Conservation (phyloP, 1,139 yeast species). For the Blastobotrys indianensis region DNA sequence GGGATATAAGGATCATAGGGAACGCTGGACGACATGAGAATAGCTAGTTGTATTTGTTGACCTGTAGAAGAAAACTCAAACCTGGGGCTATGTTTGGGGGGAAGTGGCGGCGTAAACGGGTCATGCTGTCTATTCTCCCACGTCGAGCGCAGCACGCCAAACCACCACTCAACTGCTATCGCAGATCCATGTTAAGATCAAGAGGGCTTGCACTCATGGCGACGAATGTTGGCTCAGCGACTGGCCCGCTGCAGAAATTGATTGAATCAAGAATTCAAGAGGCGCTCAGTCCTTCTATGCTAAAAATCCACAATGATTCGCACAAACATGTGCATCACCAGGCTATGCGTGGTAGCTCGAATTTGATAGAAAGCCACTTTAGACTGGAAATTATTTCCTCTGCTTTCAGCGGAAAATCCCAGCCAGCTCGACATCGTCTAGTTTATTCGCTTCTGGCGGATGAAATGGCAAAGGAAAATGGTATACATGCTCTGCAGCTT, state of each 20-base stretch:
- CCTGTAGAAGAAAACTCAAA: too few species aligned
- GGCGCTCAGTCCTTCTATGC: constrained; percentile 45
- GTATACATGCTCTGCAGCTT: constrained; percentile 87
- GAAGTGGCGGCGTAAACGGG: constrained; percentile 1
- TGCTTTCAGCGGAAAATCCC: constrained; percentile 56
- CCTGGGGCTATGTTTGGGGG: background rate
- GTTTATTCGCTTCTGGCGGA: constrained; percentile 65
- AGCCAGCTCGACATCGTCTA: constrained; percentile 75
- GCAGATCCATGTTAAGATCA: background rate
- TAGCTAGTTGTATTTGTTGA: too few species aligned
- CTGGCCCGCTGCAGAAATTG: constrained; percentile 44
- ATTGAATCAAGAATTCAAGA: constrained; percentile 44
- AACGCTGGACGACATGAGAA: constrained; percentile 64
- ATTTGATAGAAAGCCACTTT: constrained; percentile 82
- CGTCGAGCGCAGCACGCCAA: background rate
- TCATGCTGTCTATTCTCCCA: constrained; percentile 1
- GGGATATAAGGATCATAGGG: constrained; percentile 92
- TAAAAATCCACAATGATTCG: constrained; percentile 73
- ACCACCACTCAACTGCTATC: background rate
- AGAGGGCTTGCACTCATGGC: too few species aligned
- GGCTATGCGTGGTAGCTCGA: constrained; percentile 68
- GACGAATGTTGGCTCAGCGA: background rate
- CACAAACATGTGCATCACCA: constrained; percentile 85
- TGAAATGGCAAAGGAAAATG: constrained; percentile 56
- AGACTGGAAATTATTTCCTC: constrained; percentile 60